These are phyloP conservation scores for Cocos nucifera DNA, from an alignment of 176 grass and related monocot species.

Conservation along the genomic window DNA sequence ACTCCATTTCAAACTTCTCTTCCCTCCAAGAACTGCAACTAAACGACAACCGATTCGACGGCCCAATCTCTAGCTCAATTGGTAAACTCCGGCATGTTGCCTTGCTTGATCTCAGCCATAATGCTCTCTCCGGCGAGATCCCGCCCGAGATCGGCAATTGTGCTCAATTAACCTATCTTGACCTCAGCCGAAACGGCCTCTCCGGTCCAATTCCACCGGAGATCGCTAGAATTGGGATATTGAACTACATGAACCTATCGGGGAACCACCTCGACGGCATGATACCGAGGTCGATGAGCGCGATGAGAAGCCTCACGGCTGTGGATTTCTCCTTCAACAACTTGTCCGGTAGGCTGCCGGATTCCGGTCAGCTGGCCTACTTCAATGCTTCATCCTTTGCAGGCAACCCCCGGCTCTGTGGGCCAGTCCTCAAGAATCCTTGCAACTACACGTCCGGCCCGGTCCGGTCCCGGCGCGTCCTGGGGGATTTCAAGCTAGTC, in stretches of 20 bases:
- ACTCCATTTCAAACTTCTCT: conserved; percentile 50
- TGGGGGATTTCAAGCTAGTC: conserved; percentile 50
- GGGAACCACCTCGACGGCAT: conserved; percentile 47
- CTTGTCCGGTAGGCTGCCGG: conserved; percentile 44
- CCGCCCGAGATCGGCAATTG: conserved; percentile 38
- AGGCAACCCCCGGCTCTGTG: conserved; percentile 69
- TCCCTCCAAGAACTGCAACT: conserved; percentile 55
- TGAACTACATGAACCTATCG: conserved; percentile 89
- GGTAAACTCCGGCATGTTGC: conserved; percentile 42
- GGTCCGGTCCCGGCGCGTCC: neutral
- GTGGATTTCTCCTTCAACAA: conserved; percentile 84
- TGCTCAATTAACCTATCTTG: conserved; percentile 68
- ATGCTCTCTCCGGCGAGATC: conserved; percentile 37
- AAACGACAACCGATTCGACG: conserved; percentile 50
- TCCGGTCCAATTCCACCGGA: conserved; percentile 43
- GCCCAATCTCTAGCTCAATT: conserved; percentile 36
- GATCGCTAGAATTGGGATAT: conserved; percentile 40
- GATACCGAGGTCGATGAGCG: conserved; percentile 51
- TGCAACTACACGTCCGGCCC: conserved; percentile 8
- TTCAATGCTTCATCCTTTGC: conserved; percentile 68
- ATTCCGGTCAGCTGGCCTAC: conserved; percentile 69
- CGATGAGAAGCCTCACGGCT: conserved; percentile 77
- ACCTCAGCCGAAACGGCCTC: conserved; percentile 77
- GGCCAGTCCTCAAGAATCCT: conserved; percentile 23
- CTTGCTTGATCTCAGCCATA: conserved; percentile 68